A percentile compares a stretch with the other conserved stretches of the same genome.
phyloP scores from a whole-genome alignment of 306 rosid species.

The Pyrus bretschneideri region DNA sequence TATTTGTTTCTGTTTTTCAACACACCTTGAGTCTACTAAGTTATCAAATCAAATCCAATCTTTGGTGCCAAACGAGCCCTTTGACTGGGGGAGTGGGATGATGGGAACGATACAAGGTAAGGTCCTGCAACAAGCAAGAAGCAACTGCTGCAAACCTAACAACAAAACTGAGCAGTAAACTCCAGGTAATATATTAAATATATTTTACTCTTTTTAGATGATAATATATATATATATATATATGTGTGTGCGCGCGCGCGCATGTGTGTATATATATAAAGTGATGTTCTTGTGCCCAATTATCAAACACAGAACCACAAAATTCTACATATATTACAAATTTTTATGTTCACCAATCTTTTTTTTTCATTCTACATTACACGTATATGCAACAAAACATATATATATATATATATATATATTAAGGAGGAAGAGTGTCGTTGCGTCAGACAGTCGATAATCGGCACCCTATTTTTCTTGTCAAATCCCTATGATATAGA shows the following conservation, averaged over 20 bases:
- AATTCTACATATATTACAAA: background rate
- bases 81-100: background rate
- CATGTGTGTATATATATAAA: too few species aligned
- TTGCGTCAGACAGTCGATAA: too few species aligned
- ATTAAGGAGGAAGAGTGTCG: background rate
- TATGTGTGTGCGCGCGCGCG: too few species aligned
- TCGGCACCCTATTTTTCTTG: accelerated
- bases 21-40: too few species aligned
- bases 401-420: background rate
- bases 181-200: background rate
- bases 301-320: background rate
- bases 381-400: background rate
- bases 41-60: too few species aligned
- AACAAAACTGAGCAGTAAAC: background rate
- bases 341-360: background rate
- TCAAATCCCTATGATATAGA: too few species aligned
- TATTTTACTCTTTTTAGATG: background rate
- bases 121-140: background rate
- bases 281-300: background rate
- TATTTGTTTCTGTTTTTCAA: too few species aligned
- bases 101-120: background rate
- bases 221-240: too few species aligned
- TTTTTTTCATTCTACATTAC: slow-evolving; percentile 3
- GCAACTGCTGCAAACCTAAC: too few species aligned
- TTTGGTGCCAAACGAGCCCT: too few species aligned